Percentiles rank a stretch among this genome's conserved stretches.
Evolutionary conservation across 441 rosid genomes (phyloP).

Genomic region (Euphorbia corollata): DNA sequence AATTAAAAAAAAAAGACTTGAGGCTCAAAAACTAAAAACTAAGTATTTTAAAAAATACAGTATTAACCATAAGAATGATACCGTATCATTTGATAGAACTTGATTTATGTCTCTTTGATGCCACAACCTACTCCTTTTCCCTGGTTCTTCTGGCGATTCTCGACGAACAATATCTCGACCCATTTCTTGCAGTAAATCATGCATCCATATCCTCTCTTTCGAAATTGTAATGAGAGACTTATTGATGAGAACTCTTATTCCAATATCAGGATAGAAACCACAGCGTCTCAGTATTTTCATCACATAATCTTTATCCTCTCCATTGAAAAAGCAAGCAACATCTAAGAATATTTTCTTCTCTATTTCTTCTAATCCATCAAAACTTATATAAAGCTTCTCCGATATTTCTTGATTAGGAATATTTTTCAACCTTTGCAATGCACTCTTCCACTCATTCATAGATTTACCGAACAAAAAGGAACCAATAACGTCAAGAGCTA

Average conservation of each 20-base stretch:
- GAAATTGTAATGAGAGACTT: slow-evolving; percentile 13
- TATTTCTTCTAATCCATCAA: slow-evolving; percentile 3
- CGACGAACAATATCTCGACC: slow-evolving; percentile 24
- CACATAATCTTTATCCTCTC: slow-evolving; percentile 14
- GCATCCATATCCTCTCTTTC: slow-evolving; percentile 13
- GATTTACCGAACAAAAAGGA: slow-evolving; percentile 8
- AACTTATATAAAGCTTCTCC: slow-evolving; percentile 10
- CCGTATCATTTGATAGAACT: slow-evolving; percentile 16
- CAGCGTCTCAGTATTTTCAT: neutral
- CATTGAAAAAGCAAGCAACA: slow-evolving; percentile 11
- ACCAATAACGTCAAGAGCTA: slow-evolving; percentile 14
- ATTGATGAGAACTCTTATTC: neutral
- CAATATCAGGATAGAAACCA: slow-evolving; percentile 1
- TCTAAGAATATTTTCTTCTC: slow-evolving; percentile 13
- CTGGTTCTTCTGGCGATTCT: slow-evolving; percentile 25
- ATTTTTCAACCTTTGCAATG: slow-evolving; percentile 7
- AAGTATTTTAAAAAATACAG: neutral
- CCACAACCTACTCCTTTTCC: slow-evolving; percentile 33
- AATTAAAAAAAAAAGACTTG: too few species aligned
- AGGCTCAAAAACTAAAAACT: neutral
- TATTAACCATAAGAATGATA: neutral
- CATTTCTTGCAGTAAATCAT: slow-evolving; percentile 24
- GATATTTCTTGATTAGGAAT: slow-evolving; percentile 8
- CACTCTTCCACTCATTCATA: slow-evolving; percentile 9
- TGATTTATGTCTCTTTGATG: slow-evolving; percentile 16